Evolutionary conservation across 148 eudicot genomes (phyloP).

Genomic region (Diospyros lotus): DNA sequence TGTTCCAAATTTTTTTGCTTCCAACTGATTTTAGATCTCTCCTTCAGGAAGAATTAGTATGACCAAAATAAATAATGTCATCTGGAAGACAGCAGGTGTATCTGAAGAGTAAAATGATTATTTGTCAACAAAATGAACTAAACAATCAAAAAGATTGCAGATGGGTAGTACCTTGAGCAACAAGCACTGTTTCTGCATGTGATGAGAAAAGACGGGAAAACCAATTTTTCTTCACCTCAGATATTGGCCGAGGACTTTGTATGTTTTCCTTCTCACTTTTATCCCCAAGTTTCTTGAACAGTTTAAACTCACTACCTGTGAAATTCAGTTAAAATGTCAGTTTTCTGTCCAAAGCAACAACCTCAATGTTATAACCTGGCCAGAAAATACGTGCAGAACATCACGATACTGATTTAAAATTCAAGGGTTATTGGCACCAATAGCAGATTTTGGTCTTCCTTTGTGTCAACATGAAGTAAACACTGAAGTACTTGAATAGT

Average conservation of each 20-base stretch:
- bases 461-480: neutral
- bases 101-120: too few relatives aligned
- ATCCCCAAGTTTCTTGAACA: constrained; percentile 34
- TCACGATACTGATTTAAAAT: neutral
- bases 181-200: constrained; percentile 8
- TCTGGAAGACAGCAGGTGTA: too few relatives aligned
- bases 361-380: neutral
- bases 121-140: too few relatives aligned
- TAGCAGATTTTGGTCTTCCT: neutral
- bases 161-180: constrained; percentile 20
- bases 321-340: constrained; percentile 2
- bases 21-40: too few relatives aligned
- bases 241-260: constrained; percentile 18
- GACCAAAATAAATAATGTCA: too few relatives aligned
- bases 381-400: neutral
- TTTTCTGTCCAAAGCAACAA: neutral
- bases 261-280: constrained; percentile 21
- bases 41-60: too few relatives aligned
- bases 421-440: constrained; percentile 1
- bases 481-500: neutral
- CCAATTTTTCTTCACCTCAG: constrained; percentile 35
- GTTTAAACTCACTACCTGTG: constrained; percentile 36
- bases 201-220: constrained; percentile 27
- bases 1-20: neutral
- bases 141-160: too few relatives aligned